Percentiles rank a stretch among this genome's conserved stretches.
These are phyloP conservation scores for Geotrichum restrictum DNA, from an alignment of 1,139 yeast genomes.

Conservation along the genomic window DNA sequence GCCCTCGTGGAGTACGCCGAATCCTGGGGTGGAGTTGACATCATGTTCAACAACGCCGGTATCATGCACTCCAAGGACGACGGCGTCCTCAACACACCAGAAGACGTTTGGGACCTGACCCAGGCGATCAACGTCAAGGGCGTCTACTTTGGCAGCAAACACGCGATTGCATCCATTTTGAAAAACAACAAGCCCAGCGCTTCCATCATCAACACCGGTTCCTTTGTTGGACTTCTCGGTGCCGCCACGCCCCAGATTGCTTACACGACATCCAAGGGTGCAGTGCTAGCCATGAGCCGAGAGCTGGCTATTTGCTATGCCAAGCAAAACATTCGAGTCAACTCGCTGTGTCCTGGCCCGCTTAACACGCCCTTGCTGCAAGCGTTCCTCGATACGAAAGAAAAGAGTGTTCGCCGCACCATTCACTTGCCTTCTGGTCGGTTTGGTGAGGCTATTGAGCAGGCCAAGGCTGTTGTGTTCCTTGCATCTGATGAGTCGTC, in stretches of 20 bases:
- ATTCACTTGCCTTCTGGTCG: slow-evolving; percentile 55
- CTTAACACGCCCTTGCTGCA: slow-evolving; percentile 53
- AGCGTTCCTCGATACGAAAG: slow-evolving; percentile 46
- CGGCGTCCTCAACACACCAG: slow-evolving; percentile 40
- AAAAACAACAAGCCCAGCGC: slow-evolving; percentile 46
- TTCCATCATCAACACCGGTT: slow-evolving; percentile 59
- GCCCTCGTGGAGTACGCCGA: slow-evolving; percentile 38
- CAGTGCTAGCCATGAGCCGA: slow-evolving; percentile 47
- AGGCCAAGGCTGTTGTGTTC: slow-evolving; percentile 78
- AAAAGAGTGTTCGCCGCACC: slow-evolving; percentile 42
- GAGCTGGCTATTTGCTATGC: slow-evolving; percentile 69
- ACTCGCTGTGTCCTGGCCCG: slow-evolving; percentile 67
- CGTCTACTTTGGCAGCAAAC: slow-evolving; percentile 56
- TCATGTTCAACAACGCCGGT: slow-evolving; percentile 71
- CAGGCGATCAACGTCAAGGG: slow-evolving; percentile 55
- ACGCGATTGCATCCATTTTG: slow-evolving; percentile 50
- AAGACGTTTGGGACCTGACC: slow-evolving; percentile 48
- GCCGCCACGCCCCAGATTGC: slow-evolving; percentile 41
- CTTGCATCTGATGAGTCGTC: slow-evolving; percentile 75
- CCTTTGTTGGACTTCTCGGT: slow-evolving; percentile 56
- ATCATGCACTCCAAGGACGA: slow-evolving; percentile 71
- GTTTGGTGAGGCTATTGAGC: slow-evolving; percentile 60
- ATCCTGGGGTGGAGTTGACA: slow-evolving; percentile 54
- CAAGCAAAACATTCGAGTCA: slow-evolving; percentile 62
- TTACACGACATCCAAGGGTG: slow-evolving; percentile 44